A percentile compares a stretch with the other conserved stretches of the same genome.
Conservation (phyloP, 441 rosid genomes). For the Bruguiera hainesii region DNA sequence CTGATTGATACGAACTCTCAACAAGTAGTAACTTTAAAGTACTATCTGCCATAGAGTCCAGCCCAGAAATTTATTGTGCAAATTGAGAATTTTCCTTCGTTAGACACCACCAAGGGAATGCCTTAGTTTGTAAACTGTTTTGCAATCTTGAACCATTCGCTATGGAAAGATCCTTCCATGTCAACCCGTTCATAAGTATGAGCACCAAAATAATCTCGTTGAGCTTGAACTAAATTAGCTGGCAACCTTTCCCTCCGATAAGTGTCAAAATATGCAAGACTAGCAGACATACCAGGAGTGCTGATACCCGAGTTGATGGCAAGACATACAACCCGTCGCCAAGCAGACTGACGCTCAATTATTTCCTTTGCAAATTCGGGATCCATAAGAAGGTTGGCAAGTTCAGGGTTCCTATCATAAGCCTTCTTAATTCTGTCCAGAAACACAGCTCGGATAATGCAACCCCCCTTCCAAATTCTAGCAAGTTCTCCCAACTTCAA, state of each 20-base stretch:
- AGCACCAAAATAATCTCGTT: slow-evolving; percentile 90
- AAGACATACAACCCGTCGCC: slow-evolving; percentile 85
- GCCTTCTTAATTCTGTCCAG: slow-evolving; percentile 94
- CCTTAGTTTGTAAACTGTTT: slow-evolving; percentile 49
- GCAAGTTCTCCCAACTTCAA: slow-evolving; percentile 86
- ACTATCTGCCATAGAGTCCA: slow-evolving; percentile 17
- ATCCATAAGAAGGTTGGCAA: slow-evolving; percentile 85
- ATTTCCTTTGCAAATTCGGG: slow-evolving; percentile 95
- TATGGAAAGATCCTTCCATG: slow-evolving; percentile 80
- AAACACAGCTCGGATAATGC: slow-evolving; percentile 86
- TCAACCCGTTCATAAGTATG: slow-evolving; percentile 90
- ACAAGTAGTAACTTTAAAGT: slow-evolving; percentile 7
- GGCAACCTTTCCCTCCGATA: slow-evolving; percentile 78
- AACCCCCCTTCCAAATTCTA: slow-evolving; percentile 94
- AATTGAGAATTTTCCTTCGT: slow-evolving; percentile 17
- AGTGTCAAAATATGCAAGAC: slow-evolving; percentile 90
- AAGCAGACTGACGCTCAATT: slow-evolving; percentile 76
- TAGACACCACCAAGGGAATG: background rate
- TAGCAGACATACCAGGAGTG: slow-evolving; percentile 89
- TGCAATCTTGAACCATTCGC: slow-evolving; percentile 96
- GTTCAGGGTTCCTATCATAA: slow-evolving; percentile 77
- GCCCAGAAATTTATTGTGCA: slow-evolving; percentile 29
- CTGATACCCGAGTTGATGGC: slow-evolving; percentile 91
- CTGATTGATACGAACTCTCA: slow-evolving; percentile 9
- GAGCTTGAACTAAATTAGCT: slow-evolving; percentile 92